Evolutionary conservation across 805 yeast species (phyloP).

Genomic region (Kockiozyma suomiensis): DNA sequence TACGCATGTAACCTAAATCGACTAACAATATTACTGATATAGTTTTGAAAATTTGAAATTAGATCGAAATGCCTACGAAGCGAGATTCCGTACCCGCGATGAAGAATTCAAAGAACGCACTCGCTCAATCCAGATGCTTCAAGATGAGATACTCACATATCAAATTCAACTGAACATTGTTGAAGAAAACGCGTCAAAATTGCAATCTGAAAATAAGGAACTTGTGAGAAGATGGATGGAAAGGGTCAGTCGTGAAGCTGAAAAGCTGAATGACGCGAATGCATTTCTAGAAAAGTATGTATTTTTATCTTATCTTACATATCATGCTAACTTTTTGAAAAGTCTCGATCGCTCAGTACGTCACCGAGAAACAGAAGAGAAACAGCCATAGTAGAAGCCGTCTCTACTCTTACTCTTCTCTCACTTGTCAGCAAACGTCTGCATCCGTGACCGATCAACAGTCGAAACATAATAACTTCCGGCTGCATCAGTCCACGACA

Average conservation of each 20-base stretch:
- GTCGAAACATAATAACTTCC: constrained; percentile 79
- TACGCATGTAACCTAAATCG: background rate
- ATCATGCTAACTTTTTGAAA: background rate
- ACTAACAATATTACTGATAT: background rate
- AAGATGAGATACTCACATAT: constrained; percentile 66
- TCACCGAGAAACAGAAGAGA: constrained; percentile 7
- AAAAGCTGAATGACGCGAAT: constrained; percentile 56
- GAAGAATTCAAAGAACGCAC: constrained; percentile 49
- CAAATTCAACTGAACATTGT: constrained; percentile 60
- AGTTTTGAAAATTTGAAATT: constrained; percentile 17
- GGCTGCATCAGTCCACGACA: constrained; percentile 84
- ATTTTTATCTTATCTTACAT: background rate
- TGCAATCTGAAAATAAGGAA: constrained; percentile 54
- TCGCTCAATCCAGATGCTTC: constrained; percentile 58
- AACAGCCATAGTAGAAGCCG: background rate
- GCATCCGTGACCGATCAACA: constrained; percentile 48
- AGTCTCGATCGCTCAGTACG: constrained; percentile 22
- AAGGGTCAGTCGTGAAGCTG: constrained; percentile 62
- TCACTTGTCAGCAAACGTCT: constrained; percentile 18
- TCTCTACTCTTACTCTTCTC: too few species aligned
- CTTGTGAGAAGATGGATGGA: constrained; percentile 63
- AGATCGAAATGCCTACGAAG: constrained; percentile 40
- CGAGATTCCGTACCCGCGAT: constrained; percentile 37
- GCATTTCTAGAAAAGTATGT: constrained; percentile 39
- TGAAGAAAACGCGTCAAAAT: constrained; percentile 43